A percentile compares a stretch with the other conserved stretches of the same genome.
These are phyloP conservation scores for Diaporthe ilicicola DNA, from an alignment of 2,329 filamentous ascomycete genomes.

Conservation along the genomic window DNA sequence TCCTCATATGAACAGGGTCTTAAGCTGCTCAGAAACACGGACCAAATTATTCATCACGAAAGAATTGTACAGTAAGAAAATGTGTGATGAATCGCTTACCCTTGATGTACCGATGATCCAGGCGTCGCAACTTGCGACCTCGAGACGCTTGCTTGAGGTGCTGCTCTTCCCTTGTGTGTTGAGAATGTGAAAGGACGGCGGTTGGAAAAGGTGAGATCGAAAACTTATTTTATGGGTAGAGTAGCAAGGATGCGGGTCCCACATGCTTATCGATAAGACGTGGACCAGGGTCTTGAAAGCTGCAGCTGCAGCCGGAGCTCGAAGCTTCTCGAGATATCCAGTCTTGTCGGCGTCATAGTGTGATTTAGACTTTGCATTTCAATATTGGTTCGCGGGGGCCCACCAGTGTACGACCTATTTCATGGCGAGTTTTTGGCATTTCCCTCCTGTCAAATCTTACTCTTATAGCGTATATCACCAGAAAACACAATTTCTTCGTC, in stretches of 20 bases:
- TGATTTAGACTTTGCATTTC: not conserved
- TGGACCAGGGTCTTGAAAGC: not conserved
- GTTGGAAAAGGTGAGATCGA: not conserved
- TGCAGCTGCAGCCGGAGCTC: not conserved
- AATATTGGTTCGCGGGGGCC: not conserved
- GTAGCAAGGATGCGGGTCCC: slow-evolving; percentile 11
- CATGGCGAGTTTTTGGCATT: not conserved
- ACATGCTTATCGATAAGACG: slow-evolving; percentile 29
- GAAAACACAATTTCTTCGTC: slow-evolving; percentile 23
- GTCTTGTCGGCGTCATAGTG: slow-evolving; percentile 26
- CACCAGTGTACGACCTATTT: not conserved
- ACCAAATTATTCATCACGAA: slow-evolving; percentile 83
- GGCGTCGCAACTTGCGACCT: not conserved
- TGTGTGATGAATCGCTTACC: not conserved
- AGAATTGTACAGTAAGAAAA: slow-evolving; percentile 21
- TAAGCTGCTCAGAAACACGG: slow-evolving; percentile 87
- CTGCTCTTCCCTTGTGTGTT: not conserved
- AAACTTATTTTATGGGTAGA: slow-evolving; percentile 3
- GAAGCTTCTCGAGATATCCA: slow-evolving; percentile 29
- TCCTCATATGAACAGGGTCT: slow-evolving; percentile 82
- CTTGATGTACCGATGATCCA: not conserved
- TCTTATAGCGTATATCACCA: not conserved
- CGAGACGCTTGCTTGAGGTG: not conserved
- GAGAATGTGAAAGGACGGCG: not conserved
- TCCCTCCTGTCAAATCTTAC: not conserved